A percentile compares a stretch with the other conserved stretches of the same genome.
Evolutionary conservation across 2,329 filamentous ascomycete genomes (phyloP).

Genomic region (Diaporthe capsici): DNA sequence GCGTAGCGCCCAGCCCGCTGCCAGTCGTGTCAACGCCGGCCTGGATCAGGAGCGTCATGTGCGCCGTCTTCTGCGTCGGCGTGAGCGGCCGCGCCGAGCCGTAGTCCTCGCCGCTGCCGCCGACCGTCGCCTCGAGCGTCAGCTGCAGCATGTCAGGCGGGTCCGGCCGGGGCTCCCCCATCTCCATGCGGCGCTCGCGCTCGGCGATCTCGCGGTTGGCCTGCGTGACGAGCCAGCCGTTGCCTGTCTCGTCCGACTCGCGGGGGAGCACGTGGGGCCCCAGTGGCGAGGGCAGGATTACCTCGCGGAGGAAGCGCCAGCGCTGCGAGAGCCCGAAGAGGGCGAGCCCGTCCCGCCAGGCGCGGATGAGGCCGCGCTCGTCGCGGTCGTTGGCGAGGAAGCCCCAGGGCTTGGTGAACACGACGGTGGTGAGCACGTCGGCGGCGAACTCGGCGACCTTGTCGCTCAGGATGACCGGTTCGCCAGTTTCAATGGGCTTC

Average conservation of each 20-base stretch:
- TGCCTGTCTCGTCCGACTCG: constrained; percentile 27
- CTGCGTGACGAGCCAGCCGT: constrained; percentile 28
- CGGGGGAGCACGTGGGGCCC: constrained; percentile 6
- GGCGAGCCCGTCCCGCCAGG: constrained; percentile 54
- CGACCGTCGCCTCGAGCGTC: constrained; percentile 22
- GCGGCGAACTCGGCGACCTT: constrained; percentile 57
- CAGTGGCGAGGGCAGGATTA: constrained; percentile 46
- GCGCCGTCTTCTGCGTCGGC: constrained; percentile 51
- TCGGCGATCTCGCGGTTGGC: constrained; percentile 19
- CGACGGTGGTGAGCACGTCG: constrained; percentile 57
- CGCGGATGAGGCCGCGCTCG: constrained; percentile 52
- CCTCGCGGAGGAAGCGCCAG: constrained; percentile 52
- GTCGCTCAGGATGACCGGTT: constrained; percentile 51
- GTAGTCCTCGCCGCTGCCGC: constrained; percentile 14
- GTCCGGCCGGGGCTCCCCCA: constrained; percentile 1
- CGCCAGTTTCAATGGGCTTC: constrained; percentile 46
- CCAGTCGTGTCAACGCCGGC: constrained; percentile 72
- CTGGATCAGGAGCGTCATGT: constrained; percentile 56
- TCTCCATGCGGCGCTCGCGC: constrained; percentile 19
- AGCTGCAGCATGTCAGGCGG: constrained; percentile 24
- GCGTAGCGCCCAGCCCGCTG: constrained; percentile 60
- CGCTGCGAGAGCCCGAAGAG: constrained; percentile 55
- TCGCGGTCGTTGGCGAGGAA: constrained; percentile 56
- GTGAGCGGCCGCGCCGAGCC: constrained; percentile 45
- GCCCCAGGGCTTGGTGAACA: constrained; percentile 54